Evolutionary conservation across 2,329 filamentous ascomycete species (phyloP), one percentile per base, ranked within the genome.

Genomic region (Cladosporium sp.): DNA sequence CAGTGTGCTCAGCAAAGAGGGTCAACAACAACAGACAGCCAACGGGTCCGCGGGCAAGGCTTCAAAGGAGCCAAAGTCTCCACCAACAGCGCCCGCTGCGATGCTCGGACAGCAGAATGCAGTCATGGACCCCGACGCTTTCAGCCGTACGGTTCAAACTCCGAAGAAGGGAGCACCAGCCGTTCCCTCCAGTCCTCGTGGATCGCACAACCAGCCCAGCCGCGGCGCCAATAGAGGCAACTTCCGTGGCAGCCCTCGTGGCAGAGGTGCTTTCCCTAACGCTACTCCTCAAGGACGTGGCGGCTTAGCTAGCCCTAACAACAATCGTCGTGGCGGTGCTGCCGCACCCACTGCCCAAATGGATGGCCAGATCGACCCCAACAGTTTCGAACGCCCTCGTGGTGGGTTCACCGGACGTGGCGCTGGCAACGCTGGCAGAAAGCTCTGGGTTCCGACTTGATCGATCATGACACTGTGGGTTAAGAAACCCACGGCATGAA

Each of bases 71-170:
- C 61, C 19, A 53, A 61, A 60, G 41, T 56, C 59, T 13, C 59
- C 66, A 7, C 64, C 64, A 9, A 61, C 58, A 30, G 62, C 60
- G 24, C 62, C 64, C 15, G 61, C 64, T 51, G 61, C 62, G 12
- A 64, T 67, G 58, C 50, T 63, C n/a, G 54, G 56, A 11, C 59
- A 59, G 45, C 54, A 56, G 36, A 32, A 56, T 3, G 61, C 61
- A n/a, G 65, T 75, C 36, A 69, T 72, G 51, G 74, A 77, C 53
- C 74, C 74, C 7, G 73, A 76, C 54, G 69, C 73, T 17, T 77
- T 77, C 55, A 51, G 40, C 29, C 48, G 48, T 41, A 18, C 48
- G 15, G 41, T 51, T 18, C 48, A 51, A 30, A 32, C 48, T 15
- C 13, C 58, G 55, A 34, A 54, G 49, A 34, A 59, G 56, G 11